Conservation (phyloP, 169 alveolate genomes). For the Plasmodium malariae region DNA sequence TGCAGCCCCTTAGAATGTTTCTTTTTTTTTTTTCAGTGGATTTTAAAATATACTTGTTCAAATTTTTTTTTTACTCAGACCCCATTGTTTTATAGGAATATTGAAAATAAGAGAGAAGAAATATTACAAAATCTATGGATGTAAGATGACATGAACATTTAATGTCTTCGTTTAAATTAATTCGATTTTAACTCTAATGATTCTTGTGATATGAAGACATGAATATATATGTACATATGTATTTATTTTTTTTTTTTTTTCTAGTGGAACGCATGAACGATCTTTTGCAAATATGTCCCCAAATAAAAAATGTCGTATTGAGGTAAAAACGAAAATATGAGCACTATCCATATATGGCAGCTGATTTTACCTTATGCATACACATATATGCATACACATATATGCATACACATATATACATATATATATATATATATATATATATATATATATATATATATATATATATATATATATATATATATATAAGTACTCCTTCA, state of each 20-base stretch:
- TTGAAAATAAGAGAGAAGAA: slow-evolving; percentile 56
- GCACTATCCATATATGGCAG: no score
- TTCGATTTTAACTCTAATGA: no score
- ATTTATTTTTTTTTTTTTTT: slow-evolving; percentile 9
- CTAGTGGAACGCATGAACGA: slow-evolving; percentile 62
- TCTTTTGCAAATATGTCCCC: neutral
- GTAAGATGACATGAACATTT: slow-evolving; percentile 16
- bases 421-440: neutral
- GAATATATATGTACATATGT: neutral
- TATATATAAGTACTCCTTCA: neutral
- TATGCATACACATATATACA: neutral
- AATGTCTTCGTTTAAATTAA: no score
- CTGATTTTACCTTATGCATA: no score
- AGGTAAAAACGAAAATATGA: slow-evolving; percentile 27
- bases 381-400: neutral
- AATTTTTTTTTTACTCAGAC: slow-evolving; percentile 24
- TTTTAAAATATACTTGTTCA: neutral
- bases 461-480: neutral
- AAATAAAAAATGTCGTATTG: slow-evolving; percentile 18
- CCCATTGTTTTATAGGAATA: slow-evolving; percentile 40
- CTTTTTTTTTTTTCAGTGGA: neutral
- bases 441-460: neutral
- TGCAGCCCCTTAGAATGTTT: neutral
- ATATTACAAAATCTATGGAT: slow-evolving; percentile 62
- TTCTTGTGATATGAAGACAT: no score